Evolutionary conservation across 768 basidiomycete genomes (phyloP), one percentile per base, ranked within the genome.

Genomic region (Collybiopsis luxurians): DNA sequence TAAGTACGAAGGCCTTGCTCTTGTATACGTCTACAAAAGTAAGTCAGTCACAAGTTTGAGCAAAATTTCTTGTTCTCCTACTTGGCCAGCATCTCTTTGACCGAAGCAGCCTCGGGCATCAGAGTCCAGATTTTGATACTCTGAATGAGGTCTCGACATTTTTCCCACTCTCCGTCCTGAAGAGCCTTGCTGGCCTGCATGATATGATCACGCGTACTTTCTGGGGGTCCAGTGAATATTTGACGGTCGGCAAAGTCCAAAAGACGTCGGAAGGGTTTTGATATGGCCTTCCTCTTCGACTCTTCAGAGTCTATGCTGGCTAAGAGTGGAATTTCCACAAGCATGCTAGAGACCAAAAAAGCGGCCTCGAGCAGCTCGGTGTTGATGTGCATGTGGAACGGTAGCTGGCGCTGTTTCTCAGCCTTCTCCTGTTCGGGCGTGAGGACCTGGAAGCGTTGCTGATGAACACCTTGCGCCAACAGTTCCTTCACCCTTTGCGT

Each of bases 311-410:
- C 94, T 59, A 95, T 91, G 69, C 90, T 94, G 3, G 97, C 97
- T 17, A 98, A 77, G 23, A 98, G 74, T 2, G 97, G 97, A 17
- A 99, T 95, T 74, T 98, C 97, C 38, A 98, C 89, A 36, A 99
- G 82, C 97, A 99, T 99, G 75, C 95, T 98, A 15, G 93, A 95
- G 17, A 97, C 95, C 42, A 99, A 81, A 79, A 98, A 99, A 1
- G 94, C 97, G 19, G 95, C 95, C 72, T 98, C 97, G 55, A 98
- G 78, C 9, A 99, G 79, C 72, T 98, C 97, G 13, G 97, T 93
- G 76, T 98, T 99, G 74, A 98, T 95, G 73, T 99, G 97, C 90
- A 98, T 91, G 72, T 99, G 97, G 87, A 98, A 99, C 27, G 97
- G 97, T 23, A 99, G 80, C 64, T 98, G 93, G 31, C 97, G 84